Evolutionary conservation across 208 protist species (phyloP), one percentile per base, ranked within the genome.

Genomic region (Trypanosoma mega): DNA sequence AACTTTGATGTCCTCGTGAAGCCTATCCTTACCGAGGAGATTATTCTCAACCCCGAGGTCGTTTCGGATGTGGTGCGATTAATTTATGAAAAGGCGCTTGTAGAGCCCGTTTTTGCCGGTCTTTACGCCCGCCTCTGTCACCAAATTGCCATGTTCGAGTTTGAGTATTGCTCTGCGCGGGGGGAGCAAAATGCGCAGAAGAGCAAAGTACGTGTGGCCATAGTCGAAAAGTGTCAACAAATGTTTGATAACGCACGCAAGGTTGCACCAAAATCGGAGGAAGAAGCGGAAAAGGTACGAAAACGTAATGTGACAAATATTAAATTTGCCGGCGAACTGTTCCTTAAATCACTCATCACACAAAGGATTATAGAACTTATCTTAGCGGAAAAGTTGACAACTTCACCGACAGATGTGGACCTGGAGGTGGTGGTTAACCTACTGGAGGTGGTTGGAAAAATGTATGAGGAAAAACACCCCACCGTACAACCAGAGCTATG

Each of bases 291-390:
- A 56, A 76, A 75, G 59, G 62, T 92, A 36, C 84, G 85, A 23
- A 86, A 87, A 57, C 76, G 77, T 12, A 93, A 93, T 65, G 87
- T 96, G 74, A 78, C 87, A 24, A 96, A 96, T 71, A 93, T 93
- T 67, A 92, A 92, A 59, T 96, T 96, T 63, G 81, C 92, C 30
- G 90, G 86, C 33, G 86, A 93, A 70, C 85, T 96, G 21, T 96
- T 90, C 73, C 74, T 90, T 51, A 75, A 79, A 34, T 68, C 56
- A 30, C 68, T 93, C 14, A 82, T 93, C 34, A 76, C 72, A 39
- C 77, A 82, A 41, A 76, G 70, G 30, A 81, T 93, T 61, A 83
- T 93, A 20, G 51, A 79, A 23, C 59, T 49, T 31, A 84, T 96
- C 60, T 87, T 4, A 23, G 20, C 30, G 50, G 61, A 36, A 60